These are phyloP conservation scores for Vitis rotundifolia DNA, from an alignment of 164 flowering plant genomes.

Conservation along the genomic window DNA sequence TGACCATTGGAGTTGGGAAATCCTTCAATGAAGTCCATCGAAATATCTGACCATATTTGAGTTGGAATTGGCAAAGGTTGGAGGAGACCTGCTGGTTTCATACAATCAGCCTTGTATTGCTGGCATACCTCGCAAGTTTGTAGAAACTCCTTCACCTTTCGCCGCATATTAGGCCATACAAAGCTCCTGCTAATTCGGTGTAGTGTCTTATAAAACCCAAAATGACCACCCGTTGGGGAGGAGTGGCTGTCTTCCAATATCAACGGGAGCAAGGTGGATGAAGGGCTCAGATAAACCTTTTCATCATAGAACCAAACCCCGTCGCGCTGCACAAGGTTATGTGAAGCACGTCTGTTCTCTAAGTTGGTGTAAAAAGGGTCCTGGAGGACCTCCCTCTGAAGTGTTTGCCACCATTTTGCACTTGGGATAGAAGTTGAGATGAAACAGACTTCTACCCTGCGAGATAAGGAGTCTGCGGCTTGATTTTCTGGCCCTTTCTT, in stretches of 20 bases:
- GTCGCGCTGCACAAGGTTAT: not conserved
- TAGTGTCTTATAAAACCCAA: not conserved
- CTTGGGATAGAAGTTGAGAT: not conserved
- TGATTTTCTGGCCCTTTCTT: not conserved
- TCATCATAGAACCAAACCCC: not conserved
- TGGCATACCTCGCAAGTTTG: not conserved
- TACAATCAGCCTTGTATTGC: not conserved
- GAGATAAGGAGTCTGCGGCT: not conserved
- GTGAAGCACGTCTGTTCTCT: not conserved
- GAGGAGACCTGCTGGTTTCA: not conserved
- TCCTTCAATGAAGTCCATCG: not conserved
- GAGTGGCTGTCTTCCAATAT: too few species aligned
- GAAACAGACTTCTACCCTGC: not conserved
- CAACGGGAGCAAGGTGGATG: not conserved
- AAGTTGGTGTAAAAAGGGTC: not conserved
- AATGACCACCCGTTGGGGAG: not conserved
- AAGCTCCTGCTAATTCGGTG: not conserved
- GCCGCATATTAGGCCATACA: not conserved
- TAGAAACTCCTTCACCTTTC: not conserved
- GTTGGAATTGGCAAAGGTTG: not conserved
- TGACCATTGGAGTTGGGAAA: not conserved
- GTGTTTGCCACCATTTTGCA: not conserved
- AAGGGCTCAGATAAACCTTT: not conserved
- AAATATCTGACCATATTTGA: not conserved
- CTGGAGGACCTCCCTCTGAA: too few species aligned